Base-by-base conservation (phyloP, 75 land plant genomes). In the Chamaecyparis obtusa region DNA sequence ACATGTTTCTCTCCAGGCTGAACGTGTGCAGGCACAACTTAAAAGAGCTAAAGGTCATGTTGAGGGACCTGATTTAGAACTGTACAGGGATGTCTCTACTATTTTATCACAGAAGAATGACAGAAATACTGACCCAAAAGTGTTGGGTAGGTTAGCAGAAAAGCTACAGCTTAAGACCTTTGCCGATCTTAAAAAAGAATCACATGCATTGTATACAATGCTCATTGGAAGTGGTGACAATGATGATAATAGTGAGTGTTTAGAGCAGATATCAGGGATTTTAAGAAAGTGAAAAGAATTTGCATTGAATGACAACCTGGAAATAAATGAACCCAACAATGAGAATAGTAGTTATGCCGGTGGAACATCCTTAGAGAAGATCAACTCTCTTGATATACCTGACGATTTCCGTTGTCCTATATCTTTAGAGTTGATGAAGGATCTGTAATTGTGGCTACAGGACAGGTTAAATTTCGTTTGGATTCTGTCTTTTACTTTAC, bases 11-110 rank as follows among this genome's bases (percentile, higher is more conserved):
- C 89, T 67, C 43, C 92, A 97, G 99, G 90, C 91, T 86, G 94
- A 94, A 77, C 99, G 95, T 35, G 90, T 97, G 76, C 97, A 95
- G 87, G 39, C 92, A 19, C 99, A 95, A 87, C 94, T 97, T 55
- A 94, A 87, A 88, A 89, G 97, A 89, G 95, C 99, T 67, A 94
- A 93, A 87, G 93, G 78, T 37, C 90, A 88, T 60, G 86, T 44
- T 15, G 96, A 97, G 49, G 85, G 89, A 4, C 89, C 89, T 57
- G 96, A 96, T 83, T 19, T 77, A 16, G 89, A 91, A 82, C 87
- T 97, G 14, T 74, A 64, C 13, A 75, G 41, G 72, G 96, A 93
- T 90, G 57, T 97, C 24, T 86, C 85, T 15, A 55, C 72, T 32
- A 84, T 91, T 5, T 44, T 89, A 39, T 90, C 86, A 49, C 86